phyloP scores from a whole-genome alignment of 179 eudicot genomes.

The Spergularia azorica region DNA sequence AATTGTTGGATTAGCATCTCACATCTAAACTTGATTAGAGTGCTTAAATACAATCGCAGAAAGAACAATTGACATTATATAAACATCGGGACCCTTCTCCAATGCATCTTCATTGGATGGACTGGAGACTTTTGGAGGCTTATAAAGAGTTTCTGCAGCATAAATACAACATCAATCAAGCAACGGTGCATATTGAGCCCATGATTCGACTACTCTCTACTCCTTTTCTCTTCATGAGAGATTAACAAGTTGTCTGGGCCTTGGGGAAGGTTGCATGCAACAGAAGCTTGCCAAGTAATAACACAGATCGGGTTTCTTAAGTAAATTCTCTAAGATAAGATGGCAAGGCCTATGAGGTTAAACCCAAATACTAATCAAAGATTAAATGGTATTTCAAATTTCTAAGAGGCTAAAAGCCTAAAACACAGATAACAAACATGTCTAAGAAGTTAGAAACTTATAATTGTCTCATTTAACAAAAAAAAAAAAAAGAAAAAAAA shows the following conservation, averaged over 20 bases:
- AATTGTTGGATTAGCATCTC: background rate
- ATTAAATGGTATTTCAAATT: background rate
- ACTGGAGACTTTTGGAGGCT: background rate
- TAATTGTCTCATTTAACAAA: too few species aligned
- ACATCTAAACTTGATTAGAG: background rate
- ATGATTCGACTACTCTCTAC: background rate
- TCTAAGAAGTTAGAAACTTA: too few species aligned
- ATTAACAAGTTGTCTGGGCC: too few species aligned
- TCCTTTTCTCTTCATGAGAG: too few species aligned
- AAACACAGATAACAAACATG: background rate
- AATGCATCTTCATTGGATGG: background rate
- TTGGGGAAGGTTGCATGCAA: too few species aligned
- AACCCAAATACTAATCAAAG: background rate
- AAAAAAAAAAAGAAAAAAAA: too few species aligned
- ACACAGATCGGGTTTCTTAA: background rate
- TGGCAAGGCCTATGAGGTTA: background rate
- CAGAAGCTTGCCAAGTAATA: background rate
- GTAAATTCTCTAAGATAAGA: slow-evolving; percentile 6
- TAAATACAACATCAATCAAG: background rate
- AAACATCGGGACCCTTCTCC: background rate
- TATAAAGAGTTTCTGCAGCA: background rate
- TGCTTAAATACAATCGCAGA: background rate
- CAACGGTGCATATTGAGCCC: background rate
- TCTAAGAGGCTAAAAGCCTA: background rate
- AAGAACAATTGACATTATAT: background rate